Evolutionary conservation across 441 rosid genomes (phyloP).

Genomic region (Gossypium gossypioides): DNA sequence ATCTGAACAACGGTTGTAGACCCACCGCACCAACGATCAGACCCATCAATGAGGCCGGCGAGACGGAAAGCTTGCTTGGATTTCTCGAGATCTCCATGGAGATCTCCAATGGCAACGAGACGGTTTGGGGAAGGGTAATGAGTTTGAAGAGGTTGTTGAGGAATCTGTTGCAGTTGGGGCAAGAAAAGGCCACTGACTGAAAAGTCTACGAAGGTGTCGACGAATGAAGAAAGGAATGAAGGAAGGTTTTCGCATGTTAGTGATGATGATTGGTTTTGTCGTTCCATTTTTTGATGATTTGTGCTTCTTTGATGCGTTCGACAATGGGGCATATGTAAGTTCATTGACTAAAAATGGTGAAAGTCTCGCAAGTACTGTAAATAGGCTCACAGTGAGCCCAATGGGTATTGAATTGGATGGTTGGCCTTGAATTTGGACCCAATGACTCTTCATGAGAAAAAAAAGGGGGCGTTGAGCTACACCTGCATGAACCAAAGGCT

Average conservation of each 20-base stretch:
- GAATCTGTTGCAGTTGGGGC: conserved; percentile 19
- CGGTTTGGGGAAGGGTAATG: conserved; percentile 43
- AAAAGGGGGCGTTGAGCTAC: background rate
- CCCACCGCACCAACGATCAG: conserved; percentile 65
- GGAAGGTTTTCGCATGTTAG: conserved; percentile 41
- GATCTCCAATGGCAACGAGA: conserved; percentile 73
- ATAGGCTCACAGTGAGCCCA: background rate
- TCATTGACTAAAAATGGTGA: background rate
- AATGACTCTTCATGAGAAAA: background rate
- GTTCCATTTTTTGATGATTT: background rate
- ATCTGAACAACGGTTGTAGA: conserved; percentile 65
- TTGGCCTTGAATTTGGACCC: background rate
- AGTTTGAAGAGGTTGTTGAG: conserved; percentile 19
- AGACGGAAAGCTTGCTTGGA: conserved; percentile 51
- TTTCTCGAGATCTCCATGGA: conserved; percentile 75
- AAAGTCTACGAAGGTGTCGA: conserved; percentile 71
- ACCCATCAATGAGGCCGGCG: conserved; percentile 57
- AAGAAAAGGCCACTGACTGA: conserved; percentile 55
- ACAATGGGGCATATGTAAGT: background rate
- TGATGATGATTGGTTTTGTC: background rate
- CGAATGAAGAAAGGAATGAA: conserved; percentile 48
- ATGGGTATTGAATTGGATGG: background rate
- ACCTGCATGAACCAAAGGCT: background rate
- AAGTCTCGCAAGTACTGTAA: background rate
- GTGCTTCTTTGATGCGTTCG: background rate